These are phyloP conservation scores for Fraxinus americana DNA, from an alignment of 257 asterid genomes.

Conservation along the genomic window DNA sequence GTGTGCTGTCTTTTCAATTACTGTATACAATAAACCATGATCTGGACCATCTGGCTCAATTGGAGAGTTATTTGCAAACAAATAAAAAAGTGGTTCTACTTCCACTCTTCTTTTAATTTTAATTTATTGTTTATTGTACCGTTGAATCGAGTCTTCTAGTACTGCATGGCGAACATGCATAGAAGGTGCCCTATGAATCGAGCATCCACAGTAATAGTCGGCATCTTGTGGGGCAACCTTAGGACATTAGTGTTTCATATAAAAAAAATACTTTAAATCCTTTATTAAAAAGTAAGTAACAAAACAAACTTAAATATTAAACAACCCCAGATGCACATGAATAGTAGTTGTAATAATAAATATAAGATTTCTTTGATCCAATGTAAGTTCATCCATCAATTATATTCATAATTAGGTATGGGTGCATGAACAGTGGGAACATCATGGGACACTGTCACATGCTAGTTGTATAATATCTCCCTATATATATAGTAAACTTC, in stretches of 20 bases:
- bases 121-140: too few species aligned
- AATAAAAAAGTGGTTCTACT: background rate
- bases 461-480: background rate
- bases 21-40: background rate
- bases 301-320: background rate
- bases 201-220: background rate
- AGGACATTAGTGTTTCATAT: background rate
- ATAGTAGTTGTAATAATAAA: background rate
- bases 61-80: background rate
- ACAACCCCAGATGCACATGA: background rate
- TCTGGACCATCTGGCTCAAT: background rate
- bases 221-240: background rate
- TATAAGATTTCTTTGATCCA: background rate
- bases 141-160: too few species aligned
- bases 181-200: background rate
- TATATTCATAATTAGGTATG: background rate
- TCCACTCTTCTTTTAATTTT: too few species aligned
- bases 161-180: background rate
- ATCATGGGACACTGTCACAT: conserved; percentile 10
- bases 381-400: background rate
- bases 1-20: background rate
- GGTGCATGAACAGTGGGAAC: conserved; percentile 24
- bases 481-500: background rate
- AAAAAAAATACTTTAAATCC: too few species aligned
- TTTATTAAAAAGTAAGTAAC: too few species aligned